Evolutionary conservation across 768 basidiomycete species (phyloP).

Genomic region (Boletus sp.): DNA sequence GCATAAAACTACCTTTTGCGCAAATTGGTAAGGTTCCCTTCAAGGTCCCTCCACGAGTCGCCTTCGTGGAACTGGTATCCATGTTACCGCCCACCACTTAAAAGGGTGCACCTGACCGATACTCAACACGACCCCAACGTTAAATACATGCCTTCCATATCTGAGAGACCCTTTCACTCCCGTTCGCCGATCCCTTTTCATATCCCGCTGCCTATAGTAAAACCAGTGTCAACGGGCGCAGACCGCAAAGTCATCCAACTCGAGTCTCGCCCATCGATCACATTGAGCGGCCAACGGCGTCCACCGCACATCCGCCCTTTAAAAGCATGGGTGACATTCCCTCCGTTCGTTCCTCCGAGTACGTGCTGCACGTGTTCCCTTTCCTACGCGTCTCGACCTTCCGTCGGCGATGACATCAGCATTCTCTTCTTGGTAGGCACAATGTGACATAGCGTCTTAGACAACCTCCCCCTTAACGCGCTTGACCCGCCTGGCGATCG

Average conservation of each 20-base stretch:
- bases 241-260: conserved; percentile 6
- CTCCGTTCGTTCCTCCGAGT: background rate
- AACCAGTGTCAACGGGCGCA: conserved; percentile 9
- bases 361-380: background rate
- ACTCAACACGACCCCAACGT: background rate
- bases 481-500: conserved; percentile 1
- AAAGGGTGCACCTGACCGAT: background rate
- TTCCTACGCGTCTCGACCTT: background rate
- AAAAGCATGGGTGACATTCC: conserved; percentile 2
- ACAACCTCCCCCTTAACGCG: background rate
- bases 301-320: conserved; percentile 1
- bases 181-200: conserved; percentile 4
- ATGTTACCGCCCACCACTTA: background rate
- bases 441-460: background rate
- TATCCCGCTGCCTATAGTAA: background rate
- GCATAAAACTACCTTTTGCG: background rate
- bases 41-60: background rate
- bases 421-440: background rate
- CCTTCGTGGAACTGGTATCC: background rate
- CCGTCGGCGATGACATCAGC: conserved; percentile 3
- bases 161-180: background rate
- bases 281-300: background rate
- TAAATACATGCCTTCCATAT: conserved; percentile 6
- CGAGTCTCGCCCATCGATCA: background rate
- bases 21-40: background rate